phyloP scores from a whole-genome alignment of 2,329 filamentous ascomycete genomes.

The Neonectria hederae region DNA sequence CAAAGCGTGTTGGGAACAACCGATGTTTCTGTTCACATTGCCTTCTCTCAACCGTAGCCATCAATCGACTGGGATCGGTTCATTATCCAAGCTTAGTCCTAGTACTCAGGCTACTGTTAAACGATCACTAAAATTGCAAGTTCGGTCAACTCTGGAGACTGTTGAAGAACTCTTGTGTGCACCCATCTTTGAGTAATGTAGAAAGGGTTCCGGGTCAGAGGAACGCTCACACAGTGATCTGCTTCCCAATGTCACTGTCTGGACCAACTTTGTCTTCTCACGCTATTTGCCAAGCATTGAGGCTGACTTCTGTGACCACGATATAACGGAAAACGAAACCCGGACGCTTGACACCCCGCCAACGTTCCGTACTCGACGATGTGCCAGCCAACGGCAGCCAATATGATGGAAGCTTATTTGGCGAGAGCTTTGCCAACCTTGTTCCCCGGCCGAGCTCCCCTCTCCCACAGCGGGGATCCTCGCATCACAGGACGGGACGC shows the following conservation, averaged over 20 bases:
- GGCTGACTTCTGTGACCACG: background rate
- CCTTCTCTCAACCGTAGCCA: background rate
- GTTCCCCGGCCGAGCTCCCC: background rate
- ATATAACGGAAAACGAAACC: slow-evolving; percentile 16
- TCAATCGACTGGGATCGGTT: background rate
- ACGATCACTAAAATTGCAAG: background rate
- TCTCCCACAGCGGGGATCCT: background rate
- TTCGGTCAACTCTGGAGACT: background rate
- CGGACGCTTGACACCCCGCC: background rate
- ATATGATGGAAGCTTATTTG: slow-evolving; percentile 6
- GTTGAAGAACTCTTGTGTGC: background rate
- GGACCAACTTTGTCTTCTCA: background rate
- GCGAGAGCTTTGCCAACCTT: slow-evolving; percentile 7
- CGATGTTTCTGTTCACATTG: background rate
- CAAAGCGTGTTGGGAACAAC: too few species aligned
- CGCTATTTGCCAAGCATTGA: background rate
- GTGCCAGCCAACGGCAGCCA: slow-evolving; percentile 1
- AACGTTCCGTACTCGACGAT: background rate
- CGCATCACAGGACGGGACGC: slow-evolving; percentile 9
- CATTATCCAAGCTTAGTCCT: background rate
- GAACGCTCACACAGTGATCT: background rate
- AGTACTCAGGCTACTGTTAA: background rate
- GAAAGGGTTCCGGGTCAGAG: background rate
- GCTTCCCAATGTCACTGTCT: background rate
- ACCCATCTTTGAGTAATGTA: background rate